These are phyloP conservation scores for Stygiomarasmius scandens DNA, from an alignment of 1,284 basidiomycete species.

Conservation along the genomic window DNA sequence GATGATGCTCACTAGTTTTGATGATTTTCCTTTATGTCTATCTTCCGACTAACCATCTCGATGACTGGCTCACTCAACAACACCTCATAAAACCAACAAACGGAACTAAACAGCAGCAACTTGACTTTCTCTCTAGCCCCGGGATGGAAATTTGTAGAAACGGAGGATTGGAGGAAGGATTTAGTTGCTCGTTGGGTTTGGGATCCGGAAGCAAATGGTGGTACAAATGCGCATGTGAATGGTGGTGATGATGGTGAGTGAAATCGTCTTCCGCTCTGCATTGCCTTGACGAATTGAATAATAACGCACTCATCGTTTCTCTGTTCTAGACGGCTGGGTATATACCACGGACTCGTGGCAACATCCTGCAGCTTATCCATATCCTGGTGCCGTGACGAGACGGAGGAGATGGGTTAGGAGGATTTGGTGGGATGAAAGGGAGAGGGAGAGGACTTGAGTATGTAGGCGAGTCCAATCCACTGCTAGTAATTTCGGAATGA, in stretches of 20 bases:
- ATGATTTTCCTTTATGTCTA: no score
- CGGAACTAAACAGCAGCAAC: constrained; percentile 62
- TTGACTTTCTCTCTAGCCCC: constrained; percentile 71
- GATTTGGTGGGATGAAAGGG: constrained; percentile 10
- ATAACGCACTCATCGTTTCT: no score
- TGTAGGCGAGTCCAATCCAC: neutral
- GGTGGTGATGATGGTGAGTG: constrained; percentile 49
- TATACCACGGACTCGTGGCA: constrained; percentile 77
- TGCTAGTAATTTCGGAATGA: no score
- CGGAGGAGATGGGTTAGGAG: constrained; percentile 16
- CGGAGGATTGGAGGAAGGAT: constrained; percentile 76
- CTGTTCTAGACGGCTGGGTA: constrained; percentile 72
- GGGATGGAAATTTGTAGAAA: constrained; percentile 72
- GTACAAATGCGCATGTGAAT: neutral
- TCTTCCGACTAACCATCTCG: no score
- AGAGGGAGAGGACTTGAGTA: constrained; percentile 1
- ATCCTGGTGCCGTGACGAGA: constrained; percentile 34
- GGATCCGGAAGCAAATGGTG: neutral
- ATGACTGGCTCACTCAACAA: no score
- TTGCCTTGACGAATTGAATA: neutral
- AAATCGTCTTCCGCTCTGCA: neutral
- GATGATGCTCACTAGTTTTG: no score
- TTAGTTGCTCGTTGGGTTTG: constrained; percentile 54
- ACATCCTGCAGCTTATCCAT: constrained; percentile 44
- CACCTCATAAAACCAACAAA: no score